Evolutionary conservation across 2,329 filamentous ascomycete genomes (phyloP), one percentile per base, ranked within the genome.

Genomic region (Aspergillus sp.): DNA sequence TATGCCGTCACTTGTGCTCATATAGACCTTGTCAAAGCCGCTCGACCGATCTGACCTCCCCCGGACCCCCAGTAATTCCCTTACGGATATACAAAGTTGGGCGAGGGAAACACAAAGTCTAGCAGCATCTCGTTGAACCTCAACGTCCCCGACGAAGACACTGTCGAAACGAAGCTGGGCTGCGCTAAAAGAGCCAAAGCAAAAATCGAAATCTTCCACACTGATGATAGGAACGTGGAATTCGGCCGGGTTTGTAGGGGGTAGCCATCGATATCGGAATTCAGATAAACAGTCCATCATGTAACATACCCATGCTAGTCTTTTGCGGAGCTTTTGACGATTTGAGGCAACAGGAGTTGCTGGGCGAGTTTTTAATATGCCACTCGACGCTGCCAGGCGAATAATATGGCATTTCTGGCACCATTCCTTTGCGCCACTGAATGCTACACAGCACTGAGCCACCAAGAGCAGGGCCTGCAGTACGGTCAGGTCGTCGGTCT

Each of bases 241-340:
- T 20, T 47, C 29, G 10, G 17, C 45, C 17, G 16, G 31, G 4
- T 25, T 13, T 10, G 20, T 36, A 13, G 19, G 13, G 7, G 45
- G 45, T 20, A 47, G 2, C 16, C 45, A 47, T 16, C 45, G 16
- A 21, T 11, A 2, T 14, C 29, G 29, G 17, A 47, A 20, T 2
- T 25, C 14, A 4, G 29, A 36, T n/a, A 47, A 47, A 20, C 19
- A 23, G 20, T 47, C 45, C 13, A 20, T 16, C 31, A 38, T 16
- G 9, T 47, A 47, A 14, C 45, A 47, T 9, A 20, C 29, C 45
- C 45, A 47, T 5, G 45, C 45, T 6, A 36, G 19, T 47, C 45
- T 36, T 21, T 32, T 47, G 45, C n/a, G 45, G 16, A 47, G 45
- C 4, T 38, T 47, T 9, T 20, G 29, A 20, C 5, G 17, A 32